These are phyloP conservation scores for Malbranchea cinnamomea DNA, from an alignment of 2,329 filamentous ascomycete species.

Conservation along the genomic window DNA sequence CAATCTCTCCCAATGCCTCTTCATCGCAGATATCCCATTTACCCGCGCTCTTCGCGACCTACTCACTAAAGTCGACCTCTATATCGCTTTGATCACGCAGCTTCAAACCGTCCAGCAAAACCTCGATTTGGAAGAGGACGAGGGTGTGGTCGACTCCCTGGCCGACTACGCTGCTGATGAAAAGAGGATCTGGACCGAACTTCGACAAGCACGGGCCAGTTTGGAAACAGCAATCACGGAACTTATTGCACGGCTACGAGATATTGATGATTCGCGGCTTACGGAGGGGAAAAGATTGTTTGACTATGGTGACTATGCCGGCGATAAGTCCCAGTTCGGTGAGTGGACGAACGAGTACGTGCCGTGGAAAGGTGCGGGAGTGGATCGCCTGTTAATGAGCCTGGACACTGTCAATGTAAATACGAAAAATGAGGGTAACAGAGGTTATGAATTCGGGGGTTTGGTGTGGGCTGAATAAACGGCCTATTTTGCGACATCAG, in stretches of 20 bases:
- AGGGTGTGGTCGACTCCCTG: conserved; percentile 64
- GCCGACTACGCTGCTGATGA: conserved; percentile 61
- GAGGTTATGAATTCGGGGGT: conserved; percentile 1
- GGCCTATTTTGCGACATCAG: no score
- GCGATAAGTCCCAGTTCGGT: conserved; percentile 16
- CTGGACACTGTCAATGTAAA: conserved; percentile 44
- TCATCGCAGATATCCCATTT: conserved; percentile 28
- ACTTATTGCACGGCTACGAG: conserved; percentile 39
- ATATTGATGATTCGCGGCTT: conserved; percentile 44
- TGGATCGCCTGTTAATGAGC: conserved; percentile 83
- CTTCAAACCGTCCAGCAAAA: conserved; percentile 63
- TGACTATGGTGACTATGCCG: conserved; percentile 17
- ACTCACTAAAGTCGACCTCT: conserved; percentile 52
- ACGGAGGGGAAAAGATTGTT: conserved; percentile 23
- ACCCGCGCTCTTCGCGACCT: conserved; percentile 24
- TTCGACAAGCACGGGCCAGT: conserved; percentile 47
- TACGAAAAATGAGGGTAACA: conserved; percentile 5
- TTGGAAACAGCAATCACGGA: conserved; percentile 55
- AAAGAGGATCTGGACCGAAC: conserved; percentile 46
- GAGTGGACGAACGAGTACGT: conserved; percentile 38
- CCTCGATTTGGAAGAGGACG: conserved; percentile 66
- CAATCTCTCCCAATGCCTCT: conserved; percentile 38
- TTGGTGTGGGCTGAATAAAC: conserved; percentile 3
- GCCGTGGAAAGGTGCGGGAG: conserved; percentile 58
- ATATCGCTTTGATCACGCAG: conserved; percentile 61